Evolutionary conservation across 768 basidiomycete species (phyloP).

Genomic region (Termitomyces sp.): DNA sequence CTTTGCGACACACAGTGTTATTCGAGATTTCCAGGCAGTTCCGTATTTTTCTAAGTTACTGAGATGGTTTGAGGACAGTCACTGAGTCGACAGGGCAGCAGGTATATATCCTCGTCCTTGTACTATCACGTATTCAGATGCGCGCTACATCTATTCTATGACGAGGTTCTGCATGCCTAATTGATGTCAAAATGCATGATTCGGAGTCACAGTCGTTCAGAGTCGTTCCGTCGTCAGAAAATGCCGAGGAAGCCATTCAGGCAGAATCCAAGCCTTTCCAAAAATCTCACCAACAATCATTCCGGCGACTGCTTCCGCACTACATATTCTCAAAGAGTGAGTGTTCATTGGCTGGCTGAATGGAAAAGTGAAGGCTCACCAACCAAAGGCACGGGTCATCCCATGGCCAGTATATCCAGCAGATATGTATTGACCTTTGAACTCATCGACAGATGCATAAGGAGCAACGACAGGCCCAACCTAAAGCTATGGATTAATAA

Average conservation of each 20-base stretch:
- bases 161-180: too few species aligned
- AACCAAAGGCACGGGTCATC: conserved; percentile 52
- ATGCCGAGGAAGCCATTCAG: conserved; percentile 10
- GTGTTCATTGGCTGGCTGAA: neutral
- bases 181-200: too few species aligned
- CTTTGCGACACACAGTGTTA: neutral
- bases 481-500: conserved; percentile 18
- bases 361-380: conserved; percentile 1
- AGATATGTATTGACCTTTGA: conserved; percentile 42
- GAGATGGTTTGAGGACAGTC: neutral
- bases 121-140: too few species aligned
- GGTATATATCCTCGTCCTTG: neutral
- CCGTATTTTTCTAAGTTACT: neutral
- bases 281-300: conserved; percentile 8
- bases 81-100: neutral
- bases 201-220: neutral
- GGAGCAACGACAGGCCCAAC: conserved; percentile 39
- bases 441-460: conserved; percentile 9
- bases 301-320: conserved; percentile 11
- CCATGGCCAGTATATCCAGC: conserved; percentile 55
- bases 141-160: neutral
- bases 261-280: conserved; percentile 1
- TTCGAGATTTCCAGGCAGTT: neutral
- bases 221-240: conserved; percentile 3
- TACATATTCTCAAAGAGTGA: neutral